A percentile compares a stretch with the other conserved stretches of the same genome.
phyloP scores from a whole-genome alignment of 2,329 filamentous ascomycete species.

The Fusarium agapanthi region DNA sequence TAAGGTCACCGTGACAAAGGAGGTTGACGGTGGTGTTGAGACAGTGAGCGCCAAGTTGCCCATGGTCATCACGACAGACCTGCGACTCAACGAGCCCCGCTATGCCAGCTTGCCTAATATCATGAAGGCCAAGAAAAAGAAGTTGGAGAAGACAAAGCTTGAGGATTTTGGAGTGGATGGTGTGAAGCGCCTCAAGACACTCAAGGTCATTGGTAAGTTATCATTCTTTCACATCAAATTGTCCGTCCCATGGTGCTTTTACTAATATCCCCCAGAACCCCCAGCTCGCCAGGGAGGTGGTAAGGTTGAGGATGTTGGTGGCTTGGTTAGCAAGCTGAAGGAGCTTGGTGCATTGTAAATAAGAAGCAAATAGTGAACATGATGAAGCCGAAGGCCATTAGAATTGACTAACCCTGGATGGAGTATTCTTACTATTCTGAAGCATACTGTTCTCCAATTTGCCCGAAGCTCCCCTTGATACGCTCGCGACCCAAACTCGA shows the following conservation, averaged over 20 bases:
- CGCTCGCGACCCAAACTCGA: background rate
- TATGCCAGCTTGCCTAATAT: constrained; percentile 98
- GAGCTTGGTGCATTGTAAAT: constrained; percentile 87
- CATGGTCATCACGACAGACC: constrained; percentile 93
- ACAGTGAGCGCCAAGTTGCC: constrained; percentile 87
- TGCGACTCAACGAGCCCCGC: constrained; percentile 92
- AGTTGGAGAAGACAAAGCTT: constrained; percentile 89
- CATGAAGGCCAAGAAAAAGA: constrained; percentile 99
- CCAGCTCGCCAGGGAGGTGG: constrained; percentile 87
- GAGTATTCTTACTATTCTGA: background rate
- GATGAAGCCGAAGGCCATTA: background rate
- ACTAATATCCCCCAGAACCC: constrained; percentile 69
- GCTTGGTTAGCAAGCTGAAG: constrained; percentile 93
- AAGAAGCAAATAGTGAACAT: constrained; percentile 1
- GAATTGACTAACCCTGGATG: background rate
- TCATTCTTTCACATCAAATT: background rate
- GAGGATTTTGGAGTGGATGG: constrained; percentile 82
- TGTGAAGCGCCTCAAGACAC: constrained; percentile 80
- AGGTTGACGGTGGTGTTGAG: constrained; percentile 96
- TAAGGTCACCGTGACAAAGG: constrained; percentile 79
- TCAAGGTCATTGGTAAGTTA: constrained; percentile 83
- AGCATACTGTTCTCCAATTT: background rate
- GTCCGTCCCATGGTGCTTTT: background rate
- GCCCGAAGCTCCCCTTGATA: background rate
- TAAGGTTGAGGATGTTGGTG: constrained; percentile 97